phyloP scores from a whole-genome alignment of 2,329 filamentous ascomycete species.

The Pestalotiopsis sp. region DNA sequence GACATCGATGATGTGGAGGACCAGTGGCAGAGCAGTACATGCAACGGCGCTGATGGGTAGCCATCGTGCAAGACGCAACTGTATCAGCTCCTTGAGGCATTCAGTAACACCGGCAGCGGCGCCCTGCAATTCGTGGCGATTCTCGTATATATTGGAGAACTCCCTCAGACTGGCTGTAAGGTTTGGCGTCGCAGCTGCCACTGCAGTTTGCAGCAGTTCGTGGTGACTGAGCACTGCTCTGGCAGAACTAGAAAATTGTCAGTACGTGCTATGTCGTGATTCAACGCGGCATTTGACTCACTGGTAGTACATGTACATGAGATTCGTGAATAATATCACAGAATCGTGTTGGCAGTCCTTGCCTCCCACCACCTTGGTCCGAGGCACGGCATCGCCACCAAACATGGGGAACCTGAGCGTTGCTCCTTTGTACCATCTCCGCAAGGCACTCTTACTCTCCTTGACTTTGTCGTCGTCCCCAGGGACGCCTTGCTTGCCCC shows the following conservation, averaged over 20 bases:
- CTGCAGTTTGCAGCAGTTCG: constrained; percentile 44
- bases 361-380: constrained; percentile 22
- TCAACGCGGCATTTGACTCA: constrained; percentile 27
- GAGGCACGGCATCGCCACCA: constrained; percentile 29
- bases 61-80: constrained; percentile 43
- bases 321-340: constrained; percentile 43
- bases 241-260: constrained; percentile 33
- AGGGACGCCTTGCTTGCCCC: constrained; percentile 33
- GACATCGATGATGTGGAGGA: constrained; percentile 38
- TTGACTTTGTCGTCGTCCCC: constrained; percentile 33
- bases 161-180: constrained; percentile 31
- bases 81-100: constrained; percentile 47
- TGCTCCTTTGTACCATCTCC: constrained; percentile 40
- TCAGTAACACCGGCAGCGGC: constrained; percentile 44
- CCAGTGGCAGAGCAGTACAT: constrained; percentile 36
- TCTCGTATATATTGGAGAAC: constrained; percentile 38
- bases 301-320: constrained; percentile 55
- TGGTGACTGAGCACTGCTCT: constrained; percentile 46
- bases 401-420: constrained; percentile 39
- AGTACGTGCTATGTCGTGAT: background rate
- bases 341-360: constrained; percentile 40
- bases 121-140: constrained; percentile 42
- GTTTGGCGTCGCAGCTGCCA: constrained; percentile 35
- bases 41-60: constrained; percentile 47
- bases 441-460: constrained; percentile 36